Evolutionary conservation across 345 rosid genomes (phyloP).

Genomic region (Rhodamnia rubescens): DNA sequence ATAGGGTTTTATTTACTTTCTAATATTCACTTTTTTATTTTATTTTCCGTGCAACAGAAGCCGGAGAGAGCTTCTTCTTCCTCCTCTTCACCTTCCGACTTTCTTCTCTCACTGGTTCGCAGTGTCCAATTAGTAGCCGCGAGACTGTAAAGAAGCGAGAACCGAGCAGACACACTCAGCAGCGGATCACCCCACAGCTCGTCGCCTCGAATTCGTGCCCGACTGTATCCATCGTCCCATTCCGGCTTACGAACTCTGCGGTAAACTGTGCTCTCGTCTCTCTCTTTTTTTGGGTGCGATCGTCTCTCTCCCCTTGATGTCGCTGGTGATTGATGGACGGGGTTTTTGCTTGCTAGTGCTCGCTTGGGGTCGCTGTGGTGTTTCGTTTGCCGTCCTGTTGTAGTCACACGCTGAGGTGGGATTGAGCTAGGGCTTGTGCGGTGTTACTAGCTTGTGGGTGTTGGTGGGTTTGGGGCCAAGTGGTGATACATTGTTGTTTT

Average conservation of each 20-base stretch:
- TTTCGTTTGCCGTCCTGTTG: not conserved
- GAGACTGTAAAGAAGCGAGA: too few species aligned
- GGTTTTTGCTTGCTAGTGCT: not conserved
- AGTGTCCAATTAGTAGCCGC: too few species aligned
- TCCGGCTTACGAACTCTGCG: not conserved
- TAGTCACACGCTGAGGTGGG: not conserved
- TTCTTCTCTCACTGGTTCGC: too few species aligned
- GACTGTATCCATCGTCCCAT: not conserved
- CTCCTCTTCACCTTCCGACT: too few species aligned
- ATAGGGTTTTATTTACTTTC: not conserved
- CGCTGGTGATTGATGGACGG: not conserved
- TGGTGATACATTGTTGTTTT: not conserved
- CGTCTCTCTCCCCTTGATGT: not conserved
- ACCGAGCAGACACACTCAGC: too few species aligned
- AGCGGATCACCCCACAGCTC: not conserved
- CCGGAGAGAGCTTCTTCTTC: too few species aligned
- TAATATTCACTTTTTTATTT: not conserved
- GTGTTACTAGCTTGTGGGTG: not conserved
- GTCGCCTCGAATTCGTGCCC: not conserved
- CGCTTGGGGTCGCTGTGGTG: not conserved
- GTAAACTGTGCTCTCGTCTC: not conserved
- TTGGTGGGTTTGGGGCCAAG: not conserved
- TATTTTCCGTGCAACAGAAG: not conserved
- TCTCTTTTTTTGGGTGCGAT: not conserved
- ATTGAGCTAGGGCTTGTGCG: not conserved